These are phyloP conservation scores for Paramecium pentaurelia DNA, from an alignment of 73 alveolate genomes.

Conservation along the genomic window DNA sequence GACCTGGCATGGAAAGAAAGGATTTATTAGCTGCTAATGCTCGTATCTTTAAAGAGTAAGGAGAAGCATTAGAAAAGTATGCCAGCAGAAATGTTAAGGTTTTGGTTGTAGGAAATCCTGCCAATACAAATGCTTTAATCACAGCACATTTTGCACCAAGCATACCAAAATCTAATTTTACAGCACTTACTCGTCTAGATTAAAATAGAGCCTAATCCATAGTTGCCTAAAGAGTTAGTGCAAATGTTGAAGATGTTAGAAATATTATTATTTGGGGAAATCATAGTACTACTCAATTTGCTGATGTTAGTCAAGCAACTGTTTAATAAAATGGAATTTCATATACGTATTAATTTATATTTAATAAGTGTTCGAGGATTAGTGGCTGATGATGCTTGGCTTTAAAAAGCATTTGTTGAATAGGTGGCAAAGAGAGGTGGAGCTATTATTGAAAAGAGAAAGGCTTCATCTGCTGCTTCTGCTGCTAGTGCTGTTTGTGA, in stretches of 20 bases:
- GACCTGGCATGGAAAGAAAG: constrained; percentile 98
- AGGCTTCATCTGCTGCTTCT: constrained; percentile 88
- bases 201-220: constrained; percentile 85
- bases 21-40: constrained; percentile 91
- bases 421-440: constrained; percentile 96
- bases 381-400: constrained; percentile 72
- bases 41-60: constrained; percentile 86
- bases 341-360: neutral
- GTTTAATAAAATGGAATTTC: constrained; percentile 39
- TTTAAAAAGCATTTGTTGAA: constrained; percentile 77
- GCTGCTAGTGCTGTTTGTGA: constrained; percentile 69
- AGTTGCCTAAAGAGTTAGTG: constrained; percentile 75
- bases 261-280: constrained; percentile 93
- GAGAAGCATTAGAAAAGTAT: constrained; percentile 86
- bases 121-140: constrained; percentile 92
- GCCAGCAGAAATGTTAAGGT: constrained; percentile 93
- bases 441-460: constrained; percentile 85
- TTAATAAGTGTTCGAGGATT: constrained; percentile 45
- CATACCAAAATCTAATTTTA: constrained; percentile 87
- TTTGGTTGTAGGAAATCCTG: constrained; percentile 95
- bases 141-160: constrained; percentile 83
- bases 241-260: constrained; percentile 72
- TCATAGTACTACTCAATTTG: constrained; percentile 88
- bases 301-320: constrained; percentile 73
- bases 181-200: constrained; percentile 94